Evolutionary conservation across 2,329 filamentous ascomycete species (phyloP).

Genomic region (Amauroascus niger): DNA sequence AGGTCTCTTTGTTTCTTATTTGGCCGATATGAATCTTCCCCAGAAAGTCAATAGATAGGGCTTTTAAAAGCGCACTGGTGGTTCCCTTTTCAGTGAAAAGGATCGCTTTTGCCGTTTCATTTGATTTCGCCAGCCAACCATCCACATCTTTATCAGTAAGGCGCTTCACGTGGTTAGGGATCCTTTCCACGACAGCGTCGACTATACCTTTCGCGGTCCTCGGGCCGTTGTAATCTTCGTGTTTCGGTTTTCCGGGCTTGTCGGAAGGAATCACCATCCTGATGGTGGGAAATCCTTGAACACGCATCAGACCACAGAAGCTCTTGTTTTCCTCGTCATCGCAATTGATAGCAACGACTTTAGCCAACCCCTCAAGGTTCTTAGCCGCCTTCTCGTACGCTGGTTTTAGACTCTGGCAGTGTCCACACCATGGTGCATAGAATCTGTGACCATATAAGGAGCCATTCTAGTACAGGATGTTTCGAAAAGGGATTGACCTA

Average conservation of each 20-base stretch:
- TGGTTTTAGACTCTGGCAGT: conserved; percentile 91
- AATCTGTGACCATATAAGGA: conserved; percentile 49
- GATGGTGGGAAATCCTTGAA: conserved; percentile 89
- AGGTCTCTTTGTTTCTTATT: conserved; percentile 69
- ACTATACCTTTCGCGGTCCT: conserved; percentile 79
- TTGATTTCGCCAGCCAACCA: conserved; percentile 58
- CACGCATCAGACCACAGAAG: conserved; percentile 73
- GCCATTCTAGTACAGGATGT: not conserved
- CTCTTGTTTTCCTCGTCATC: conserved; percentile 88
- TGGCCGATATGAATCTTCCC: conserved; percentile 71
- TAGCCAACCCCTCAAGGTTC: conserved; percentile 80
- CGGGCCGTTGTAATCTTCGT: conserved; percentile 84
- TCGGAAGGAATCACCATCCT: conserved; percentile 85
- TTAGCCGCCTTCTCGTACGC: conserved; percentile 90
- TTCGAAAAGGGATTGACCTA: conserved; percentile 30
- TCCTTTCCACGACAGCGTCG: conserved; percentile 73
- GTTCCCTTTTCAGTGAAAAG: conserved; percentile 90
- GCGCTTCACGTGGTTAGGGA: conserved; percentile 81
- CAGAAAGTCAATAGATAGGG: conserved; percentile 83
- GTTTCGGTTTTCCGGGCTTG: conserved; percentile 65
- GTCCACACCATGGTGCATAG: conserved; percentile 96
- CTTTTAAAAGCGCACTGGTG: conserved; percentile 70
- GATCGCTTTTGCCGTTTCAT: conserved; percentile 69
- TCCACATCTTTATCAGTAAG: conserved; percentile 71
- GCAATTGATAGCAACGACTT: conserved; percentile 90